A percentile compares a stretch with the other conserved stretches of the same genome.
phyloP scores from a whole-genome alignment of 2,329 filamentous ascomycete species.

The Tolypocladium capitatum region DNA sequence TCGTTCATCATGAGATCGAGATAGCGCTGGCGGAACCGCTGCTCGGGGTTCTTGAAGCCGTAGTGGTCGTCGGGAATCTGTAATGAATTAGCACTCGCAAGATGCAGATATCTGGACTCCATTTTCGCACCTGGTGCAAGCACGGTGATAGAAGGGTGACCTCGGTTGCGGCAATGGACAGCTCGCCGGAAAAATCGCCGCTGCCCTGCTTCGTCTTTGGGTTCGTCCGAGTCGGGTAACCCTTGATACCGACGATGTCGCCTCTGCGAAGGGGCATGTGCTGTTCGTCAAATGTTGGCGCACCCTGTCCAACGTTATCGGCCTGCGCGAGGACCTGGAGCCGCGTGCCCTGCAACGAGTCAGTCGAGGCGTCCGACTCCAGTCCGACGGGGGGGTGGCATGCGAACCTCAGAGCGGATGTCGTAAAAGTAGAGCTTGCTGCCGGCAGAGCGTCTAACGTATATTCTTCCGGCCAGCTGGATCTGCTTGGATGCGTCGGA shows the following conservation, averaged over 20 bases:
- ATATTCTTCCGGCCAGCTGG: conserved; percentile 73
- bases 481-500: conserved; percentile 61
- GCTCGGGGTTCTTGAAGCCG: conserved; percentile 90
- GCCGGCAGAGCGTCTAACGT: conserved; percentile 71
- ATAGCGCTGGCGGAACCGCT: conserved; percentile 84
- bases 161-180: conserved; percentile 85
- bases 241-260: conserved; percentile 59
- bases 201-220: conserved; percentile 80
- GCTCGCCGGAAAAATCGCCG: conserved; percentile 56
- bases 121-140: conserved; percentile 44
- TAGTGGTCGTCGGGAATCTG: conserved; percentile 68
- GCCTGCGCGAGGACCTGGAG: conserved; percentile 89
- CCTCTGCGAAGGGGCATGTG: conserved; percentile 81
- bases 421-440: conserved; percentile 89
- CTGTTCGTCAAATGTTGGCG: conserved; percentile 65
- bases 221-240: conserved; percentile 46
- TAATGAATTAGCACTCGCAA: conserved; percentile 23
- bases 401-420: conserved; percentile 22
- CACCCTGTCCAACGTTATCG: conserved; percentile 57
- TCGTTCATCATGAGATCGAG: conserved; percentile 97
- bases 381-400: background rate
- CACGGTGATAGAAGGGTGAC: conserved; percentile 80
- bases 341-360: conserved; percentile 37
- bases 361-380: background rate
- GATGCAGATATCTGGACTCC: too few relatives aligned